Percentiles rank a stretch among this genome's conserved stretches.
These are phyloP conservation scores for Ailanthus altissimus DNA, from an alignment of 345 rosid genomes.

Conservation along the genomic window DNA sequence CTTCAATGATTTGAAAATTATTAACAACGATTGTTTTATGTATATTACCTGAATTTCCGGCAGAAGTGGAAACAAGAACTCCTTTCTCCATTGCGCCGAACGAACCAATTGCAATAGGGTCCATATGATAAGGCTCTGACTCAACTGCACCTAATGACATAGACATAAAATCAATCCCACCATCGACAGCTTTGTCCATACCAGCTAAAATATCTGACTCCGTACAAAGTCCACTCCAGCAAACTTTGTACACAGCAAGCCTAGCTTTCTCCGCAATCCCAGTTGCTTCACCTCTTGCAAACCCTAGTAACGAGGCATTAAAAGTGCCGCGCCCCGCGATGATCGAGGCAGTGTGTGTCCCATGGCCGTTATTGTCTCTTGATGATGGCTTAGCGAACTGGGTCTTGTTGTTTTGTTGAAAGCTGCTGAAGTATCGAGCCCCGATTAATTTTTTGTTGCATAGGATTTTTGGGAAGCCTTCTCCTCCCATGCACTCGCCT, in stretches of 20 bases:
- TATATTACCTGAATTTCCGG: slow-evolving; percentile 25
- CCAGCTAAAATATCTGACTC: slow-evolving; percentile 30
- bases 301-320: slow-evolving; percentile 23
- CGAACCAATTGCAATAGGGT: slow-evolving; percentile 26
- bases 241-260: slow-evolving; percentile 30
- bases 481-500: slow-evolving; percentile 28
- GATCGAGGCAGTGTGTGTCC: slow-evolving; percentile 35
- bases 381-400: not conserved
- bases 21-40: too few relatives aligned
- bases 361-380: slow-evolving; percentile 30
- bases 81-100: slow-evolving; percentile 37
- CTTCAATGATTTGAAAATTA: too few relatives aligned
- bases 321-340: slow-evolving; percentile 15
- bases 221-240: not conserved
- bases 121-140: not conserved
- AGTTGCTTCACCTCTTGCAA: slow-evolving; percentile 24
- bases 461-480: not conserved
- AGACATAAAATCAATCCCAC: slow-evolving; percentile 33
- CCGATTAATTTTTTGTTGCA: slow-evolving; percentile 34
- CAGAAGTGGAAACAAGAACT: slow-evolving; percentile 22
- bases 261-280: slow-evolving; percentile 43
- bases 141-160: slow-evolving; percentile 15
- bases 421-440: slow-evolving; percentile 15
- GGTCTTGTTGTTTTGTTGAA: not conserved
- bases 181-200: slow-evolving; percentile 31